phyloP scores from a whole-genome alignment of 345 rosid species.

The Eucalyptus marginata region DNA sequence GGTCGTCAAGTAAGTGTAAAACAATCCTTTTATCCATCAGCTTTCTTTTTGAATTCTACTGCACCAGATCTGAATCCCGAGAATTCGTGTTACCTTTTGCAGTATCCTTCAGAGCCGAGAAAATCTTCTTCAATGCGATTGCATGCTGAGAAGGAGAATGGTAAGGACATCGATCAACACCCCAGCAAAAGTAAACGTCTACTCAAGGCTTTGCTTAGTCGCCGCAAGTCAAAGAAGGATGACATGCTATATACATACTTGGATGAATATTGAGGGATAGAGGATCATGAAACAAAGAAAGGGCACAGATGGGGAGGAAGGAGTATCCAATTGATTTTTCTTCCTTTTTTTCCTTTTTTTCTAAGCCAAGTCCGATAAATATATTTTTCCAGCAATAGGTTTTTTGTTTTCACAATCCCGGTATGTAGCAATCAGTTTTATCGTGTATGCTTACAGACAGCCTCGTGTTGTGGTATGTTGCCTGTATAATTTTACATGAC shows the following conservation, averaged over 20 bases:
- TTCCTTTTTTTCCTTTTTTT: neutral
- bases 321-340: neutral
- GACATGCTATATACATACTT: constrained; percentile 70
- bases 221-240: constrained; percentile 90
- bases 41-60: neutral
- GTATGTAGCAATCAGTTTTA: neutral
- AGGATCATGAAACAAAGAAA: neutral
- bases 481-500: neutral
- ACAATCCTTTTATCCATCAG: neutral
- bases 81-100: neutral
- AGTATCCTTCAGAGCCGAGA: constrained; percentile 87
- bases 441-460: neutral
- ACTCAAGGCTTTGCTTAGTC: constrained; percentile 81
- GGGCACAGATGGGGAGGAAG: neutral
- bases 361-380: neutral
- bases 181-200: constrained; percentile 89
- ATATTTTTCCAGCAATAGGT: neutral
- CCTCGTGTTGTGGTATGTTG: neutral
- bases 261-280: constrained; percentile 60
- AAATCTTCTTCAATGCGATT: constrained; percentile 68
- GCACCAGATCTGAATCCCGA: neutral
- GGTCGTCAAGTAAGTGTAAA: constrained; percentile 36
- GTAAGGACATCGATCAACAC: constrained; percentile 42
- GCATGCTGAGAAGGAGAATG: constrained; percentile 43
- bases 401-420: neutral